Base-by-base conservation (phyloP, 2,329 filamentous ascomycete genomes). In the Beauveria sp. region DNA sequence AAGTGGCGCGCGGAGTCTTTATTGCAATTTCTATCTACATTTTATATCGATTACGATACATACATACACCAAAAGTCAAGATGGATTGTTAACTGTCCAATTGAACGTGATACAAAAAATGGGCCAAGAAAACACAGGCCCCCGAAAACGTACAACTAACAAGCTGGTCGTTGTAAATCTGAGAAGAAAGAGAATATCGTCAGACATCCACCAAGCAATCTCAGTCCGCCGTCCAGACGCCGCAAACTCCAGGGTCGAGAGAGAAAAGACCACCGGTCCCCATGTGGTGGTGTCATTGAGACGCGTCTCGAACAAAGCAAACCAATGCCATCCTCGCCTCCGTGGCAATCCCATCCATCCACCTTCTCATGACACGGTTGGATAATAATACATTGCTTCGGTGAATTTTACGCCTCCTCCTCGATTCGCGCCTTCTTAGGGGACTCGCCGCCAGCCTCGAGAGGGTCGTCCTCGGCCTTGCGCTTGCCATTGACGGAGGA, bases 351-450 rank as follows among this genome's bases (percentile, higher is more conserved):
- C 16, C 22, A n/a, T 50, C 16, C 48, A 12, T 20, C 16, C 48
- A 12, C 20, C 34, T 28, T 53, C 31, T 24, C 46, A 31, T 14
- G 16, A 38, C 28, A 22, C 26, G 16, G 9, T 26, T 14, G 12
- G 10, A 24, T 22, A 61, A 3, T 48, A 18, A 38, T 54, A 51
- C 60, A 53, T 14, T 46, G 16, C 26, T 24, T 43, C 24, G 2
- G 34, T 14, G 9, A 3, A 10, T 18, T 6, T 49, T 49, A 49
- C 65, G 20, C 46, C 46, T 66, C 64, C 40, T 75, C 75, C 62
- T 78, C 75, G 62, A 78, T 87, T 72, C 87, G 85, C 71, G 85
- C 76, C 74, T 85, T 83, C 69, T 77, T 79, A 5, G 74, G 62
- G 5, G 55, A 51, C 51, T 63, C 62, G 45, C 67, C 67, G 57